Base-by-base conservation (phyloP, 768 basidiomycete genomes). In the Suillus spraguei region DNA sequence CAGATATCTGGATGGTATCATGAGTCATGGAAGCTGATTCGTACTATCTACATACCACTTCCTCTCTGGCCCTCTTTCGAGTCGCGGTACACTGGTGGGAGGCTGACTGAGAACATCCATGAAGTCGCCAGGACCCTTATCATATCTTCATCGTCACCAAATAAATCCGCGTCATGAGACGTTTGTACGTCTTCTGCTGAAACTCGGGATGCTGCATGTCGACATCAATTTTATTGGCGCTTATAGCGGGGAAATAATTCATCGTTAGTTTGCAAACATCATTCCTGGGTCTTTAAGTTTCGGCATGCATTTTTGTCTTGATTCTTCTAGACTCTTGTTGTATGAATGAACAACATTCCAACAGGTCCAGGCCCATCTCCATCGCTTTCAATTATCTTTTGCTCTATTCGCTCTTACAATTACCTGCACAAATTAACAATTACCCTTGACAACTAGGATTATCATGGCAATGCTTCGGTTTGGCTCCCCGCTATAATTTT, bases 171-270 rank as follows among this genome's bases (percentile, higher is more conserved):
- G 2, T 60, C 60, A 13, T 32, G 60, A 17, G 50, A 49, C 14
- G 46, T 60, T 24, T 60, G 60, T 32, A 42, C 20, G 32, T 60
- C 60, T 38, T 60, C 60, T 8, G 59, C 55, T 36, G n/a, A n/a
- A n/a, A 10, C 9, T 46, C 5, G 5, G 39, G 39, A 16, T 39
- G 44, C n/a, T 46, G 44, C 44, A 46, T 46, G n/a, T 46, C 44
- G 2, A 46, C 4, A 3, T 47, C 46, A 8, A 24, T 24, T 22
- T 47, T 47, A 24, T 47, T 3, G 13, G 5, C 22, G 13, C 22
- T 47, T 22, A 47, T 24, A 24, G 13, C 11, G 13, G 22, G 46
- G 46, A 1, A 24, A 24, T 2, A 24, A 47, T 47, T 14, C 22
- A 24, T 47, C 22, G 5, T 47, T 11, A 47, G 46, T 11, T 22